Conservation (phyloP, 2,329 filamentous ascomycete species). For the Ascochyta pisi region DNA sequence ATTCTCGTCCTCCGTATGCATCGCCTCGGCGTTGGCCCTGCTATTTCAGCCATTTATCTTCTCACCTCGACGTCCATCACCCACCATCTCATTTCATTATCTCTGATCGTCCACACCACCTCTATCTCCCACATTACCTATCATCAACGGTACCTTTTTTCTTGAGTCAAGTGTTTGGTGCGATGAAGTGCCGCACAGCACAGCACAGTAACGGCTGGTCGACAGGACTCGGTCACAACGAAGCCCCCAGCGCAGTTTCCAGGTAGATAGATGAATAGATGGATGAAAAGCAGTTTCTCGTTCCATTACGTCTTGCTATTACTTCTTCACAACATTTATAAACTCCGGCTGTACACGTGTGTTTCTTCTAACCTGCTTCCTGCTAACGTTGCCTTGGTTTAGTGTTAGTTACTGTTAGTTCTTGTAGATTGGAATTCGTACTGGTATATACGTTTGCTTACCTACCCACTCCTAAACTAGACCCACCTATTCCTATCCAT, state of each 20-base stretch:
- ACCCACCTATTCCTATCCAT: no score
- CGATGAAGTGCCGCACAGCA: background rate
- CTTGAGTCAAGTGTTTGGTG: background rate
- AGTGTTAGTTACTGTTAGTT: no score
- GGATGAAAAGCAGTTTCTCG: background rate
- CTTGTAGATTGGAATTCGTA: no score
- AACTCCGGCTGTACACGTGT: no score
- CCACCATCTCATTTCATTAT: background rate
- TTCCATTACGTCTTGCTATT: no score
- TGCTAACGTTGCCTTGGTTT: no score
- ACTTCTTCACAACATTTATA: no score
- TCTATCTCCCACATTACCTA: background rate
- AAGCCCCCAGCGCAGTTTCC: slow-evolving; percentile 1
- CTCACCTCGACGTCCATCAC: background rate
- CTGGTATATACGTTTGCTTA: no score
- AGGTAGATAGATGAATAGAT: background rate
- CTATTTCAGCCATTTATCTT: background rate
- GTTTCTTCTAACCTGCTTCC: no score
- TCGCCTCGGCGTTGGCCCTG: slow-evolving; percentile 12
- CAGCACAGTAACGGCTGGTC: slow-evolving; percentile 1
- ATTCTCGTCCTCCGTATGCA: slow-evolving; percentile 12
- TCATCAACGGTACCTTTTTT: background rate
- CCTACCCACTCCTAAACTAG: no score
- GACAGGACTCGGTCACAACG: background rate
- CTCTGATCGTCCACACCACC: background rate